Evolutionary conservation across 1,284 basidiomycete species (phyloP).

Genomic region (Rhodotorula sp.): DNA sequence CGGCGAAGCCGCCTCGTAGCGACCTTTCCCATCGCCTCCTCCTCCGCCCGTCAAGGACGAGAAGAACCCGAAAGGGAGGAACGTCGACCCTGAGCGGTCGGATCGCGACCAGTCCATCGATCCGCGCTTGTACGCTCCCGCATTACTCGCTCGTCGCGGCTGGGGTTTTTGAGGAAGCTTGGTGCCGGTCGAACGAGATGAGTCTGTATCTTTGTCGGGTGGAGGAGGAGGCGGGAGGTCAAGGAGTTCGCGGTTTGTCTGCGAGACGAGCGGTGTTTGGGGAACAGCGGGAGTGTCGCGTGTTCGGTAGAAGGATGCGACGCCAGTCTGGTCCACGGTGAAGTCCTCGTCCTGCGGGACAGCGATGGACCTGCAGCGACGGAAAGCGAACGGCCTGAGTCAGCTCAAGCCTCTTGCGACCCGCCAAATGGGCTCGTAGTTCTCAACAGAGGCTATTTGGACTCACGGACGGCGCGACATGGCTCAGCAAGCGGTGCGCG

Average conservation of each 20-base stretch:
- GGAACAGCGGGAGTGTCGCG: background rate
- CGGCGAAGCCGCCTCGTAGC: slow-evolving; percentile 17
- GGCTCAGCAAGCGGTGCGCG: background rate
- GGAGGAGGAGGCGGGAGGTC: slow-evolving; percentile 2
- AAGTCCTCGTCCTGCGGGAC: slow-evolving; percentile 18
- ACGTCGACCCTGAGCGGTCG: background rate
- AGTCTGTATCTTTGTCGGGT: background rate
- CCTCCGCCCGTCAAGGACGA: background rate
- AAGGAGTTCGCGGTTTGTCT: slow-evolving; percentile 7
- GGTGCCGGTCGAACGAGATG: background rate
- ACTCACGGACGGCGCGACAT: slow-evolving; percentile 23
- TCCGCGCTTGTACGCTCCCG: background rate
- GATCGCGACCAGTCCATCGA: slow-evolving; percentile 20
- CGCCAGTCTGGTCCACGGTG: background rate
- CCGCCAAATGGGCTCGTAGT: too few relatives aligned
- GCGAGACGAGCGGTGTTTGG: slow-evolving; percentile 6
- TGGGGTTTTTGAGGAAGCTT: slow-evolving; percentile 19
- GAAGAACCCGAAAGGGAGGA: slow-evolving; percentile 27
- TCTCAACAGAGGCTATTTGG: too few relatives aligned
- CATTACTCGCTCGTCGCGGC: slow-evolving; percentile 13
- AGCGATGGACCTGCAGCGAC: slow-evolving; percentile 14
- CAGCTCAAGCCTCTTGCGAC: background rate
- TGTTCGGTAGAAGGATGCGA: background rate
- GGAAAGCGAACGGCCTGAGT: background rate
- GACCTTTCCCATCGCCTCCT: background rate